Conservation (phyloP, 148 eudicot genomes). For the Dianthus caryophyllus region DNA sequence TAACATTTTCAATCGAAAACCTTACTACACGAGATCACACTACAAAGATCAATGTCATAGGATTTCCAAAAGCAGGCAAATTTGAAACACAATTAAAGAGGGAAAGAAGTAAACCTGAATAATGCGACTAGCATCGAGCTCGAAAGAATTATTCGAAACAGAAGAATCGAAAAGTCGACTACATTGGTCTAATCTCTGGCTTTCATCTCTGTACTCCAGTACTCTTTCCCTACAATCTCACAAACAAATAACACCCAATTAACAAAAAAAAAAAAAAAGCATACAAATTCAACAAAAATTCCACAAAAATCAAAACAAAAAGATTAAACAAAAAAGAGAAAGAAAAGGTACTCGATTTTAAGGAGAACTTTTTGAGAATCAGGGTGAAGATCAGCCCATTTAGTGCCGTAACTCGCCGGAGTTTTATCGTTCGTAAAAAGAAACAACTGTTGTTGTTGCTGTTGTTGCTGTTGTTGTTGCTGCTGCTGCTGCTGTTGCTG, state of each 20-base stretch:
- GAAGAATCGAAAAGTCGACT: constrained; percentile 87
- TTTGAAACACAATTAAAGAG: neutral
- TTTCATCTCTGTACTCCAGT: constrained; percentile 80
- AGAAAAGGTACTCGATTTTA: constrained; percentile 60
- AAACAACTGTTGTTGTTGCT: constrained; percentile 61
- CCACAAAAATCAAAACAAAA: too few species aligned
- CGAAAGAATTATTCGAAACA: constrained; percentile 57
- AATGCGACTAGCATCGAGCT: constrained; percentile 74
- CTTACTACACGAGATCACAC: neutral
- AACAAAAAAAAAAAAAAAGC: neutral
- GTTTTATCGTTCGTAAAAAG: constrained; percentile 73
- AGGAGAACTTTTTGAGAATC: constrained; percentile 80
- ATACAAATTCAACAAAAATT: too few species aligned
- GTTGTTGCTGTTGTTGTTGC: constrained; percentile 46
- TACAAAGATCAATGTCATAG: neutral
- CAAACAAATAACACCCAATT: constrained; percentile 9
- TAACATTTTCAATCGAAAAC: neutral
- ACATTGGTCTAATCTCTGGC: constrained; percentile 88
- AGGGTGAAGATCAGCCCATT: constrained; percentile 93
- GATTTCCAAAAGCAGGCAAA: too few species aligned
- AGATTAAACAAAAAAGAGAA: neutral
- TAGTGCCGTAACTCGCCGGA: constrained; percentile 76
- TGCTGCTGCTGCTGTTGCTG: constrained; percentile 24
- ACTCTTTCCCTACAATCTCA: constrained; percentile 60
- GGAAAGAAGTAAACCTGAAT: constrained; percentile 48